Percentiles rank a stretch among this genome's conserved stretches.
These are phyloP conservation scores for Cinnamomum micranthum DNA, from an alignment of 164 flowering plant species.

Conservation along the genomic window DNA sequence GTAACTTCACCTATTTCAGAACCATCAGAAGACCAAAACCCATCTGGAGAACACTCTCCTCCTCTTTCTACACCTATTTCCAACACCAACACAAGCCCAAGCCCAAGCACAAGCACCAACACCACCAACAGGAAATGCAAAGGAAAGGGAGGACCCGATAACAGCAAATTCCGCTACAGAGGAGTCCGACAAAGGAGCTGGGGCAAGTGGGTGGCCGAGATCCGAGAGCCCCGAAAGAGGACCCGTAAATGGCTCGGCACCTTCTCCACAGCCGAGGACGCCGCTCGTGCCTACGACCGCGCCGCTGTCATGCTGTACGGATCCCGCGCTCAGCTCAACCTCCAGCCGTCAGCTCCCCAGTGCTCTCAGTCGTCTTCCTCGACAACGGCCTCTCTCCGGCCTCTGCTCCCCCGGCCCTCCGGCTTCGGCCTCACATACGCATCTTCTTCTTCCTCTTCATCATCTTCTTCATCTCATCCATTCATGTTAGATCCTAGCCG, in stretches of 20 bases:
- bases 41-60: background rate
- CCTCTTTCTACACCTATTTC: slow-evolving; percentile 4
- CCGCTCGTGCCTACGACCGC: slow-evolving; percentile 92
- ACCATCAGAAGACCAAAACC: slow-evolving; percentile 3
- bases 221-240: slow-evolving; percentile 81
- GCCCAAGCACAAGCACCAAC: slow-evolving; percentile 5
- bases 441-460: slow-evolving; percentile 6
- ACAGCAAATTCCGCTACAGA: slow-evolving; percentile 71
- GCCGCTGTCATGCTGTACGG: slow-evolving; percentile 85
- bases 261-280: slow-evolving; percentile 91
- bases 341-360: slow-evolving; percentile 41
- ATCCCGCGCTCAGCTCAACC: slow-evolving; percentile 82
- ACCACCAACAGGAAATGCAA: slow-evolving; percentile 35
- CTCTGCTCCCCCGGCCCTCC: slow-evolving; percentile 61
- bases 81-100: slow-evolving; percentile 13
- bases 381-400: slow-evolving; percentile 41
- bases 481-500: background rate
- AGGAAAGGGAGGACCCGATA: slow-evolving; percentile 92
- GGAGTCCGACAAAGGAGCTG: slow-evolving; percentile 93
- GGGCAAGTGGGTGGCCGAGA: slow-evolving; percentile 99
- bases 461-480: slow-evolving; percentile 8
- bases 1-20: background rate
- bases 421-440: slow-evolving; percentile 29
- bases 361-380: slow-evolving; percentile 36
- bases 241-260: slow-evolving; percentile 93